A percentile compares a stretch with the other conserved stretches of the same genome.
phyloP scores from a whole-genome alignment of 202 grass and related monocot genomes.

The Carex arenaria region DNA sequence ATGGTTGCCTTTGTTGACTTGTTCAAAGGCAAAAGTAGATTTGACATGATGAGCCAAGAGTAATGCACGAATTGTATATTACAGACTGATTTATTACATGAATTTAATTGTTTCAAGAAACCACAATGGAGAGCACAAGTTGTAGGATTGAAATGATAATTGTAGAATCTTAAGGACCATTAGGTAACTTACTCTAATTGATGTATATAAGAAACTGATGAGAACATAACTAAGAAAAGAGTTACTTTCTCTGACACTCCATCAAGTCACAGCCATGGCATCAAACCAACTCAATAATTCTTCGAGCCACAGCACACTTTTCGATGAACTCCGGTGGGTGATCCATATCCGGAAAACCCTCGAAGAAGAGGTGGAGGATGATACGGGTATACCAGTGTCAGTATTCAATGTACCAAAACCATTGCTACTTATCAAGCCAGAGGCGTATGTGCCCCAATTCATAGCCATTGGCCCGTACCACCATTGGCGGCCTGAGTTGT shows the following conservation, averaged over 20 bases:
- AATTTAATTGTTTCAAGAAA: not conserved
- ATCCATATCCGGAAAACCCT: constrained; percentile 51
- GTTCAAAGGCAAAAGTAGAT: not conserved
- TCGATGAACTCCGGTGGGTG: constrained; percentile 79
- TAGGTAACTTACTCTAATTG: not conserved
- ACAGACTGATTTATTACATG: not conserved
- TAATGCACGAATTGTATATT: not conserved
- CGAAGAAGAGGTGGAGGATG: constrained; percentile 40
- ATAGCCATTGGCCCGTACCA: constrained; percentile 76
- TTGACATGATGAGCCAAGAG: not conserved
- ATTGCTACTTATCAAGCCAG: constrained; percentile 50
- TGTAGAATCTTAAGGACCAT: not conserved
- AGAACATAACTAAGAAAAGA: not conserved
- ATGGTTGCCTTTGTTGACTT: not conserved
- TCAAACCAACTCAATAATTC: constrained; percentile 12
- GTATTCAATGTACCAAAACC: constrained; percentile 69
- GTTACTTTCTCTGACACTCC: not conserved
- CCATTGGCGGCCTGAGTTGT: constrained; percentile 73
- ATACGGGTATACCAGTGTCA: constrained; percentile 48
- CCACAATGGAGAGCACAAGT: not conserved
- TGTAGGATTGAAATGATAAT: constrained; percentile 4
- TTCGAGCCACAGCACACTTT: constrained; percentile 17
- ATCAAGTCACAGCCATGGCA: constrained; percentile 9
- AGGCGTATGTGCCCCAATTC: constrained; percentile 66
- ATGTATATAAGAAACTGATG: not conserved